A percentile compares a stretch with the other conserved stretches of the same genome.
Conservation (phyloP, 1,284 basidiomycete genomes). For the Cryptococcus sp. region DNA sequence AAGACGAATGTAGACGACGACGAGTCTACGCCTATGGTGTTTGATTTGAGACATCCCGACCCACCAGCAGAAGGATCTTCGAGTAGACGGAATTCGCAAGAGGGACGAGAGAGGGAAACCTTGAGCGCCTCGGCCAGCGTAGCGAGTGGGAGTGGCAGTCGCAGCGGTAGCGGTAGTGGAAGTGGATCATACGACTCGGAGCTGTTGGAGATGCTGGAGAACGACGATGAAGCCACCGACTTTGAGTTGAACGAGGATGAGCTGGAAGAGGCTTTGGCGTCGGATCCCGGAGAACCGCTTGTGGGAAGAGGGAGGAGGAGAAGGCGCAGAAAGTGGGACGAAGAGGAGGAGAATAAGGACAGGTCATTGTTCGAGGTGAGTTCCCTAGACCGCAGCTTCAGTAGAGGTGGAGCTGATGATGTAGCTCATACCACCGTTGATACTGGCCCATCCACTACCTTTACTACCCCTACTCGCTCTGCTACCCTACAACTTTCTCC, state of each 20-base stretch:
- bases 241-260: slow-evolving; percentile 18
- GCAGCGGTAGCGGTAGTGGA: background rate
- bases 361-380: slow-evolving; percentile 25
- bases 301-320: slow-evolving; percentile 10
- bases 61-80: too few relatives aligned
- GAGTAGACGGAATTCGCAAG: too few relatives aligned
- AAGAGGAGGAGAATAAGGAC: slow-evolving; percentile 21
- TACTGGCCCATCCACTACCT: slow-evolving; percentile 44
- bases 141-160: background rate
- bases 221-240: slow-evolving; percentile 17
- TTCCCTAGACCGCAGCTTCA: background rate
- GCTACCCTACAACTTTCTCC: slow-evolving; percentile 44
- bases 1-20: too few relatives aligned
- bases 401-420: background rate
- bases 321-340: slow-evolving; percentile 16
- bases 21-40: too few relatives aligned
- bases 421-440: slow-evolving; percentile 42
- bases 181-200: slow-evolving; percentile 5
- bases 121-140: background rate
- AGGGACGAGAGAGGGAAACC: too few relatives aligned
- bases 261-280: slow-evolving; percentile 9
- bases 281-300: slow-evolving; percentile 20
- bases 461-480: slow-evolving; percentile 41
- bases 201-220: slow-evolving; percentile 19
- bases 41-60: too few relatives aligned